Base-by-base conservation (phyloP, 805 yeast species). In the Candida sphagnicola region DNA sequence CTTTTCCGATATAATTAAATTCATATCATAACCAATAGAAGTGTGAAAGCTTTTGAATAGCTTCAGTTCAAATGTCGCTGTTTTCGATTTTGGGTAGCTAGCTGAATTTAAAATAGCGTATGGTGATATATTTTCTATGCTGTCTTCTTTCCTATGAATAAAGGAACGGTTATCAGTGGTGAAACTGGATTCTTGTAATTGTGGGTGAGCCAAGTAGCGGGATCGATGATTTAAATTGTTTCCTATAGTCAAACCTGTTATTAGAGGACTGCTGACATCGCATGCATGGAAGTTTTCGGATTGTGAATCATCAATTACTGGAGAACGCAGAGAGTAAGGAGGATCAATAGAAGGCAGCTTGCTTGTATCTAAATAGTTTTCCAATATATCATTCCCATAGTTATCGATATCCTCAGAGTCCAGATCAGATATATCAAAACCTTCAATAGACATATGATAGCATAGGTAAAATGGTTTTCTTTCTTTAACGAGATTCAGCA, bases 361-460 rank as follows among this genome's bases (percentile, higher is more conserved):
- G 28, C 55, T 54, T 4, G 42, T 26, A 21, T 53, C 60, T 28
- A 62, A 39, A 41, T 62, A 62, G 37, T 53, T 56, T 31, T 62
- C 67, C 8, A 62, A 47, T 4, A 59, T 52, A 38, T 59, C 90
- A 15, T 59, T 51, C n/a, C 45, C 57, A 23, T 45, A 47, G 14
- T 21, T 28, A 18, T 44, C 47, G n/a, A 32, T 35, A 12, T 34
- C 47, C 31, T 24, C 42, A 24, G 31, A 24, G 18, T 26, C 37
- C 18, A 31, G 31, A 8, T 48, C 37, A 5, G 41, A 24, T 4
- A 13, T 12, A 5, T n/a, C 25, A 10, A 37, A 13, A 11, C 57
- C 54, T 31, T 55, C 56, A 11, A 60, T 53, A 2, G 65, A 58
- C 10, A 53, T 38, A 44, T 61, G 65, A 34, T 48, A 55, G n/a